Evolutionary conservation across 805 yeast genomes (phyloP).

Genomic region (Limtongia smithiae): DNA sequence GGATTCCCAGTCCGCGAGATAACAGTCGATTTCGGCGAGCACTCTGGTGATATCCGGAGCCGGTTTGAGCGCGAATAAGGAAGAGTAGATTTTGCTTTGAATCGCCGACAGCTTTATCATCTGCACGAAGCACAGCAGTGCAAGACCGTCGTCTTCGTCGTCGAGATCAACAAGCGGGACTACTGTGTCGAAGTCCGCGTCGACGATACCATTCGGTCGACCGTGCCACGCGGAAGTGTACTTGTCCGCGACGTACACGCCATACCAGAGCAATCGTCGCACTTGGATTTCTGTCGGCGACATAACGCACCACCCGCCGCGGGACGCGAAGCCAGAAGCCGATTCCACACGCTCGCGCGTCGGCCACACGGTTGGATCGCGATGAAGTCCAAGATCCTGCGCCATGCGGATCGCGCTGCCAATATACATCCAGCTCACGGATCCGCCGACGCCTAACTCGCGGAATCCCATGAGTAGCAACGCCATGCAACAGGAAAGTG

Average conservation of each 20-base stretch:
- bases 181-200: constrained; percentile 1
- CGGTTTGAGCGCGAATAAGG: not conserved
- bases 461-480: constrained; percentile 2
- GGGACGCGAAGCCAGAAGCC: too few species aligned
- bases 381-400: constrained; percentile 5
- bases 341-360: not conserved
- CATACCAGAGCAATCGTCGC: constrained; percentile 3
- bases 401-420: constrained; percentile 6
- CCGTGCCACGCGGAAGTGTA: constrained; percentile 7
- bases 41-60: too few species aligned
- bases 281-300: not conserved
- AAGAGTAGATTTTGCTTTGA: not conserved
- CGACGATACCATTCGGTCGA: not conserved
- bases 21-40: not conserved
- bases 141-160: not conserved
- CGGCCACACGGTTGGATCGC: constrained; percentile 4
- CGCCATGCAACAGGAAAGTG: constrained; percentile 1
- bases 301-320: too few species aligned
- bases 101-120: constrained; percentile 1
- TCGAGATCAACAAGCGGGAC: not conserved
- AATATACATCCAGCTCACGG: constrained; percentile 2
- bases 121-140: not conserved
- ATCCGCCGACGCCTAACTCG: constrained; percentile 3
- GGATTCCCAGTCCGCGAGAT: constrained; percentile 1
- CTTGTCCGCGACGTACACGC: constrained; percentile 1